Percentiles rank a stretch among this genome's conserved stretches.
Evolutionary conservation across 2,329 filamentous ascomycete species (phyloP).

Genomic region (Aspergillus viridinutans): DNA sequence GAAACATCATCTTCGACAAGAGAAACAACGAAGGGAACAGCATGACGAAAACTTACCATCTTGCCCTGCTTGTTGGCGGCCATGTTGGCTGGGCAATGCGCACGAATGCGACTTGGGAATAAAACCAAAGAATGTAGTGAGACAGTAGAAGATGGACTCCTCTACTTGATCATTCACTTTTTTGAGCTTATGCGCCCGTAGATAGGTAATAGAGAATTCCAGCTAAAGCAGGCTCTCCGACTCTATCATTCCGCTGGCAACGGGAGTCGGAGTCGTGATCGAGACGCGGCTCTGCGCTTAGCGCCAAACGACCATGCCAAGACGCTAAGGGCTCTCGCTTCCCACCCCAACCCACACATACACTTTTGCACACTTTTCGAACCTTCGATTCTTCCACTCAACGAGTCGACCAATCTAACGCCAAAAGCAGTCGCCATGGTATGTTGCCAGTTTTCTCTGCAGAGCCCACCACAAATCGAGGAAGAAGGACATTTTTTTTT

Average conservation of each 20-base stretch:
- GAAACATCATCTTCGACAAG: neutral
- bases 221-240: slow-evolving; percentile 11
- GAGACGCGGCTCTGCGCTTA: slow-evolving; percentile 23
- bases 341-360: slow-evolving; percentile 32
- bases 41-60: slow-evolving; percentile 70
- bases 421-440: slow-evolving; percentile 47
- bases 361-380: slow-evolving; percentile 31
- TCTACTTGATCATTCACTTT: slow-evolving; percentile 11
- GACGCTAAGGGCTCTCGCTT: slow-evolving; percentile 38
- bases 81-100: slow-evolving; percentile 43
- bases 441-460: slow-evolving; percentile 23
- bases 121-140: slow-evolving; percentile 24
- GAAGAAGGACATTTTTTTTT: slow-evolving; percentile 3
- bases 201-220: slow-evolving; percentile 2
- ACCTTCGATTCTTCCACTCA: slow-evolving; percentile 27
- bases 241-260: slow-evolving; percentile 8
- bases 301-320: slow-evolving; percentile 27
- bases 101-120: slow-evolving; percentile 44
- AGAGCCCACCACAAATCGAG: neutral
- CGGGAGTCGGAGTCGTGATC: slow-evolving; percentile 7
- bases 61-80: slow-evolving; percentile 92
- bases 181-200: slow-evolving; percentile 11
- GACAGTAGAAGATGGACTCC: slow-evolving; percentile 21
- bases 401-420: slow-evolving; percentile 37
- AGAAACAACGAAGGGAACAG: neutral